phyloP scores from a whole-genome alignment of 768 basidiomycete genomes.

The Auricularia auricula-judae region DNA sequence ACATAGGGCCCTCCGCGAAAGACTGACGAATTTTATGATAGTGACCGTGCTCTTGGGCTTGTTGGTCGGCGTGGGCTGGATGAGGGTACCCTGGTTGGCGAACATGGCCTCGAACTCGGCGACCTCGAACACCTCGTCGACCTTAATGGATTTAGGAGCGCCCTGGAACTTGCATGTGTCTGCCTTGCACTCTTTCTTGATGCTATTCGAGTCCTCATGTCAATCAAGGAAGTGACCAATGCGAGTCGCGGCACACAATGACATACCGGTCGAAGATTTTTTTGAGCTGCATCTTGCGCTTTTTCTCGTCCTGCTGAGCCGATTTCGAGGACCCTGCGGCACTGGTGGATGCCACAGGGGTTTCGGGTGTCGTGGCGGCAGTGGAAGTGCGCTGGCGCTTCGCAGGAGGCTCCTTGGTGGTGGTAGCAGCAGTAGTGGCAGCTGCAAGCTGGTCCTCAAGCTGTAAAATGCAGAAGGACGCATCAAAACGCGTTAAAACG shows the following conservation, averaged over 20 bases:
- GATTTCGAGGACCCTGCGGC: conserved; percentile 3
- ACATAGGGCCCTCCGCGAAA: not conserved
- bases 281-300: conserved; percentile 27
- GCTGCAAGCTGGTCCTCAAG: conserved; percentile 2
- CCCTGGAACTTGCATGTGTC: conserved; percentile 31
- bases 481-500: not conserved
- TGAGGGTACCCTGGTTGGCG: conserved; percentile 23
- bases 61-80: conserved; percentile 29
- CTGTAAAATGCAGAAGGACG: not conserved
- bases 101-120: conserved; percentile 27
- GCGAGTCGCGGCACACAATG: not conserved
- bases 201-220: conserved; percentile 10
- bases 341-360: conserved; percentile 8
- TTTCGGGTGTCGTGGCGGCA: not conserved
- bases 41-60: conserved; percentile 31
- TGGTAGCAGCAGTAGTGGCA: too few species aligned
- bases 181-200: conserved; percentile 32
- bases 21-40: conserved; percentile 27
- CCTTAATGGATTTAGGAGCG: conserved; percentile 24
- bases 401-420: not conserved
- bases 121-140: conserved; percentile 28
- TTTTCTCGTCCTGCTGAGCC: conserved; percentile 28
- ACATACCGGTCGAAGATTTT: conserved; percentile 29
- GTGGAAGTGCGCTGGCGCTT: conserved; percentile 7
- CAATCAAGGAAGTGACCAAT: not conserved